Conservation (phyloP, 257 asterid species). For the Primulina tabacum region DNA sequence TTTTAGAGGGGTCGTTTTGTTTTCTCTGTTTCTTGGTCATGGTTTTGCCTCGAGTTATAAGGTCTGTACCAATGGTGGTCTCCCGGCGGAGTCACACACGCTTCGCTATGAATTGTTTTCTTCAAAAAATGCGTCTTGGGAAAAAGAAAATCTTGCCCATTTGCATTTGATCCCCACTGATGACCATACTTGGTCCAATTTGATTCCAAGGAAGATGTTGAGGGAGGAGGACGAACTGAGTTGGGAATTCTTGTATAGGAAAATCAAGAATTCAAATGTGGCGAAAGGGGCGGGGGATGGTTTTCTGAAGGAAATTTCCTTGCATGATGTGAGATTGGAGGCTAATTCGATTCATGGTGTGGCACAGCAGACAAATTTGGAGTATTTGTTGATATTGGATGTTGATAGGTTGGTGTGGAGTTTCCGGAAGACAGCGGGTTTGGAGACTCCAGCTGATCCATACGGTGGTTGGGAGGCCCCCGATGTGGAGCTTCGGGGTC, state of each 20-base stretch:
- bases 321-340: conserved; percentile 69
- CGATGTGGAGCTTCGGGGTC: conserved; percentile 75
- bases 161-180: conserved; percentile 70
- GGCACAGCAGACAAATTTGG: conserved; percentile 91
- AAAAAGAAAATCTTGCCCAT: conserved; percentile 47
- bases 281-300: conserved; percentile 29
- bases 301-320: conserved; percentile 59
- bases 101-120: conserved; percentile 46
- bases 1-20: conserved; percentile 30
- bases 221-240: conserved; percentile 52
- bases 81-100: conserved; percentile 53
- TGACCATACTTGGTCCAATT: conserved; percentile 56
- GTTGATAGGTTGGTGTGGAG: conserved; percentile 87
- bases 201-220: conserved; percentile 72
- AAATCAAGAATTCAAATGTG: conserved; percentile 39
- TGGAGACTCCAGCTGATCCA: conserved; percentile 65
- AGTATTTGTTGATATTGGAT: conserved; percentile 83
- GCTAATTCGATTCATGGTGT: conserved; percentile 61
- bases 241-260: conserved; percentile 52
- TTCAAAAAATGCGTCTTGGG: conserved; percentile 53
- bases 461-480: conserved; percentile 96
- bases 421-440: conserved; percentile 73
- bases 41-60: conserved; percentile 43
- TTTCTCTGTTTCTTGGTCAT: conserved; percentile 35
- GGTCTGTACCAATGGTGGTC: conserved; percentile 66